A percentile compares a stretch with the other conserved stretches of the same genome.
phyloP scores from a whole-genome alignment of 257 asterid species.

The Linderniella brevidens region DNA sequence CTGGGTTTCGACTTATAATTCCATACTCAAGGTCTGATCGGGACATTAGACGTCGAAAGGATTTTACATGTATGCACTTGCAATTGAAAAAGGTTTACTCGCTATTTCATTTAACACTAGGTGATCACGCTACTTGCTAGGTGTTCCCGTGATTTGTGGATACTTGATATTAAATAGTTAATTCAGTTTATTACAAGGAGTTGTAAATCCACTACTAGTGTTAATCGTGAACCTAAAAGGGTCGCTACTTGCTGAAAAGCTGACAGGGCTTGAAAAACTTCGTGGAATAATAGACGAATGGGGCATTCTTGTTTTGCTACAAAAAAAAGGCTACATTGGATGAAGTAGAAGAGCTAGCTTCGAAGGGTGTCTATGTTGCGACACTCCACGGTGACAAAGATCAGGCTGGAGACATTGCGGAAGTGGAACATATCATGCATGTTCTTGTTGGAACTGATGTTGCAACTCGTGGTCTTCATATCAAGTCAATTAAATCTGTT shows the following conservation, averaged over 20 bases:
- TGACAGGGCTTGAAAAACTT: conserved; percentile 89
- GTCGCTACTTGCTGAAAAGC: conserved; percentile 59
- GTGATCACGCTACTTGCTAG: no score
- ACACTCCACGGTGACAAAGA: conserved; percentile 98
- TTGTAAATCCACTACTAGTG: no score
- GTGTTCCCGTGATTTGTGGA: no score
- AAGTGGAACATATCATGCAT: conserved; percentile 93
- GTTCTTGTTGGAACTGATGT: conserved; percentile 98
- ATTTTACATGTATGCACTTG: no score
- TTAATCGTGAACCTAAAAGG: no score
- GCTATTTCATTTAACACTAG: no score
- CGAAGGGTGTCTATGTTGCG: conserved; percentile 64
- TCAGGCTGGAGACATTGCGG: conserved; percentile 79
- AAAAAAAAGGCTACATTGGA: conserved; percentile 77
- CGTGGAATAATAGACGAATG: conserved; percentile 82
- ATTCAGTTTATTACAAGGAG: no score
- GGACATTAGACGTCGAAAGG: no score
- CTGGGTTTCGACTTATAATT: no score
- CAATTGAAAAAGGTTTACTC: no score
- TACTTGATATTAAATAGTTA: no score
- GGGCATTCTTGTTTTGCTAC: conserved; percentile 88
- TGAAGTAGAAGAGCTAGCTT: conserved; percentile 64
- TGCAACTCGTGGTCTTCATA: conserved; percentile 99
- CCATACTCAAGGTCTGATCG: no score
- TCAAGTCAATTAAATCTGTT: conserved; percentile 91